A percentile compares a stretch with the other conserved stretches of the same genome.
Evolutionary conservation across 2,329 filamentous ascomycete genomes (phyloP).

Genomic region (Gnomoniopsis smithogilvyi): DNA sequence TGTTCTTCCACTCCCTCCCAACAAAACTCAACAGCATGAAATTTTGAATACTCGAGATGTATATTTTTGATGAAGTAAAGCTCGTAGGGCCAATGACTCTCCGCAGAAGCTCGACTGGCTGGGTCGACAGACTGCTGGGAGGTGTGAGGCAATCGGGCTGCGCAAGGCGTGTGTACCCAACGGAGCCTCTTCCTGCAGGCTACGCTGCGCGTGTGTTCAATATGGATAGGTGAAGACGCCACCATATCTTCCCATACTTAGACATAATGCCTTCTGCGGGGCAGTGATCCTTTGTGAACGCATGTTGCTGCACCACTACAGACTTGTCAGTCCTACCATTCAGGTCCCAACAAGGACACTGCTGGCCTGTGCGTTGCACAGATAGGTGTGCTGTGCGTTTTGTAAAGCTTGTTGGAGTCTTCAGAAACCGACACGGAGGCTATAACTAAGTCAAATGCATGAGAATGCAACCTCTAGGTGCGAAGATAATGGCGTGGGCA

Average conservation of each 20-base stretch:
- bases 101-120: conserved; percentile 43
- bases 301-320: background rate
- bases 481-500: too few relatives aligned
- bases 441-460: too few relatives aligned
- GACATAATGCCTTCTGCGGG: background rate
- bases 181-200: background rate
- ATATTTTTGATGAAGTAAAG: too few relatives aligned
- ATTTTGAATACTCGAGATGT: too few relatives aligned
- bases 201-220: background rate
- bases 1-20: too few relatives aligned
- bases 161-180: background rate
- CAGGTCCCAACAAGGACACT: background rate
- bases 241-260: background rate
- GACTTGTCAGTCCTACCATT: background rate
- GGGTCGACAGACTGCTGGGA: background rate
- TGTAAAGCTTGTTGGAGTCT: background rate
- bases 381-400: background rate
- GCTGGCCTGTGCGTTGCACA: background rate
- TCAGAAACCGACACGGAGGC: too few relatives aligned
- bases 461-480: too few relatives aligned
- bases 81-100: conserved; percentile 62
- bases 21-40: too few relatives aligned
- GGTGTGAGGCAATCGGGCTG: background rate
- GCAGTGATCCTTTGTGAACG: background rate
- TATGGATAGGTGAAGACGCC: background rate